phyloP scores from a whole-genome alignment of 2,329 filamentous ascomycete genomes.

The Ophiostoma quercus region DNA sequence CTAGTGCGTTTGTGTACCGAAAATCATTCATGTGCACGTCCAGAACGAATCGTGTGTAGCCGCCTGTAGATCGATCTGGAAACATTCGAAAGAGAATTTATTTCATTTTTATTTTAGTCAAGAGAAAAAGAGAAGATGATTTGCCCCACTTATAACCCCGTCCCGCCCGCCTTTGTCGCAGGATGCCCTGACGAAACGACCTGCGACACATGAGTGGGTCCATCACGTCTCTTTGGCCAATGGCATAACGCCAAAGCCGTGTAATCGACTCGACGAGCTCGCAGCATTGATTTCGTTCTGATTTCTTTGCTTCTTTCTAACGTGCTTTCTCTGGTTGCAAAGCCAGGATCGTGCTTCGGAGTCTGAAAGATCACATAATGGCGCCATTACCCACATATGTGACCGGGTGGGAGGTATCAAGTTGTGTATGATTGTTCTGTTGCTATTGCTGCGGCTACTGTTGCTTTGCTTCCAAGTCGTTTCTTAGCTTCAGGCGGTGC shows the following conservation, averaged over 20 bases:
- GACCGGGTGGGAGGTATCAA: slow-evolving; percentile 3
- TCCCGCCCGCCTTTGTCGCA: slow-evolving; percentile 30
- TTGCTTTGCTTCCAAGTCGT: neutral
- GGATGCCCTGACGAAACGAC: slow-evolving; percentile 38
- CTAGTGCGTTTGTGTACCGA: neutral
- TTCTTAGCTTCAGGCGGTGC: neutral
- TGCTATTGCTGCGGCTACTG: neutral
- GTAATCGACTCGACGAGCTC: neutral
- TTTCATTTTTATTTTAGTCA: neutral
- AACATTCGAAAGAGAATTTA: neutral
- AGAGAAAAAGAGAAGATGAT: neutral
- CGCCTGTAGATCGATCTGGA: neutral
- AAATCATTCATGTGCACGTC: neutral
- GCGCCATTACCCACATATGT: slow-evolving; percentile 36
- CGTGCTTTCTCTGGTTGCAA: neutral
- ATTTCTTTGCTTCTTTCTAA: neutral
- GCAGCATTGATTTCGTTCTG: neutral
- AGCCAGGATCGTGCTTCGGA: neutral
- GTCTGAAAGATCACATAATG: slow-evolving; percentile 28
- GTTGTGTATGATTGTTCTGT: neutral
- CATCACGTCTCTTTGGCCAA: neutral
- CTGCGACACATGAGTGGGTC: slow-evolving; percentile 32
- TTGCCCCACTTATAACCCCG: neutral
- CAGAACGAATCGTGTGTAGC: neutral
- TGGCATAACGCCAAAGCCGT: neutral